Evolutionary conservation across 257 asterid genomes (phyloP), one percentile per base, ranked within the genome.

Genomic region (Perilla frutescens): DNA sequence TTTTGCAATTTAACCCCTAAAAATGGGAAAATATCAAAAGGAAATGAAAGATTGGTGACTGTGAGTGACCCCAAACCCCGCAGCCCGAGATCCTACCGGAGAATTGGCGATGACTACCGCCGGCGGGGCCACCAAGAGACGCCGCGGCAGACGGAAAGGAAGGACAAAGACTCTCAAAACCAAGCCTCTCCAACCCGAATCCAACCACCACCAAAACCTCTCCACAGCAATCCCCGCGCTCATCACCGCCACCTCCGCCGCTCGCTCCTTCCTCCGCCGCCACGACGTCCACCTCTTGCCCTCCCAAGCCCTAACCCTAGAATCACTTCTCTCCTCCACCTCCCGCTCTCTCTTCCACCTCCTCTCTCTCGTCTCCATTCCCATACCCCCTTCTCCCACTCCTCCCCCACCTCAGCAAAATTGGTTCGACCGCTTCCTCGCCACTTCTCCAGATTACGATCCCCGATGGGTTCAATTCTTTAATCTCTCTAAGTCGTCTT

Each of bases 261-360:
- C 90, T 39, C 83, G 79, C 68, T 79, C 92, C 58, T 93, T 91
- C 87, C 96, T 91, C 77, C 82, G 79, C 80, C 79, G 76, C 76
- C 86, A 89, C 53, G 97, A 93, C 51, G 92, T 93, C 77, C 90
- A 76, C 63, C 94, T 93, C 77, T 75, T 76, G 15, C 96, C 98
- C 36, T 65, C 89, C 31, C 98, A 93, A 76, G 74, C 97, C 51
- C 90, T 93, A 40, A 51, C 92, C 69, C 68, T 93, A 13, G 96
- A 91, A 72, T 85, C 90, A 62, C 91, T 85, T 41, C 87, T 91
- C 73, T 87, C 97, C 61, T 81, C 92, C 70, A 85, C 97, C 53
- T 85, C 96, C 12, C 56, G 68, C 37, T 87, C 93, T 50, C 81
- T 93, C 74, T 68, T 88, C 43, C 84, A 74, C 31, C 86, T 91